A percentile compares a stretch with the other conserved stretches of the same genome.
Evolutionary conservation across 306 rosid genomes (phyloP).

Genomic region (Nissolia schottii): DNA sequence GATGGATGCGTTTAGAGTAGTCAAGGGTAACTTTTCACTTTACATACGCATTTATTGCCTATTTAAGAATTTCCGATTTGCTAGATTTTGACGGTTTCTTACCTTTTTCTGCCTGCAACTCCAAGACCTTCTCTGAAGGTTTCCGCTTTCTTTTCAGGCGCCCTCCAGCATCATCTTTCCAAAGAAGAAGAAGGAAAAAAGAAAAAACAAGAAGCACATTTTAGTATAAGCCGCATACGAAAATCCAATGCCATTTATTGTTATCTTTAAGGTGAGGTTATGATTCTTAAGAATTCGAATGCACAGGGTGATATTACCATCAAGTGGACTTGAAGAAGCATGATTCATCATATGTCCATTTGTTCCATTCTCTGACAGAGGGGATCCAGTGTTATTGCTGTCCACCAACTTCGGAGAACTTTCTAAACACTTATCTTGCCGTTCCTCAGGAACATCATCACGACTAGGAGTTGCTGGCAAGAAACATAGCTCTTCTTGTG

Average conservation of each 20-base stretch:
- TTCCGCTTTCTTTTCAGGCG: constrained; percentile 65
- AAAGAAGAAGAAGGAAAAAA: not conserved
- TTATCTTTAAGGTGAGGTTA: not conserved
- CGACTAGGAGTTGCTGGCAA: constrained; percentile 80
- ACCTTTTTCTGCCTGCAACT: constrained; percentile 76
- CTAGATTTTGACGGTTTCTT: constrained; percentile 55
- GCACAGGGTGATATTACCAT: constrained; percentile 45
- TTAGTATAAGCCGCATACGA: not conserved
- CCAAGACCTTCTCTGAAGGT: constrained; percentile 88
- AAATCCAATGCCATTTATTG: not conserved
- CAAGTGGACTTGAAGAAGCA: constrained; percentile 75
- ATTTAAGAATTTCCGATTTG: too few species aligned
- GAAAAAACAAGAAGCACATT: not conserved
- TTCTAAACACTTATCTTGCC: constrained; percentile 64
- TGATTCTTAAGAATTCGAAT: constrained; percentile 4
- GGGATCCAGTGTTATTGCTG: constrained; percentile 83
- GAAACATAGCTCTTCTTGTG: constrained; percentile 81
- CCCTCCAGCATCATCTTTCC: constrained; percentile 63
- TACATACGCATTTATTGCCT: too few species aligned
- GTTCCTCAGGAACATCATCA: constrained; percentile 60
- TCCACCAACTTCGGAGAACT: constrained; percentile 70
- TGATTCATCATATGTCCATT: constrained; percentile 64
- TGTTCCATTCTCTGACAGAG: constrained; percentile 77
- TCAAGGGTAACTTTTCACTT: too few species aligned
- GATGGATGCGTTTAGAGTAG: too few species aligned